Evolutionary conservation across 177 flowering plant species (phyloP), one percentile per base, ranked within the genome.

Genomic region (Vitis hybrid): DNA sequence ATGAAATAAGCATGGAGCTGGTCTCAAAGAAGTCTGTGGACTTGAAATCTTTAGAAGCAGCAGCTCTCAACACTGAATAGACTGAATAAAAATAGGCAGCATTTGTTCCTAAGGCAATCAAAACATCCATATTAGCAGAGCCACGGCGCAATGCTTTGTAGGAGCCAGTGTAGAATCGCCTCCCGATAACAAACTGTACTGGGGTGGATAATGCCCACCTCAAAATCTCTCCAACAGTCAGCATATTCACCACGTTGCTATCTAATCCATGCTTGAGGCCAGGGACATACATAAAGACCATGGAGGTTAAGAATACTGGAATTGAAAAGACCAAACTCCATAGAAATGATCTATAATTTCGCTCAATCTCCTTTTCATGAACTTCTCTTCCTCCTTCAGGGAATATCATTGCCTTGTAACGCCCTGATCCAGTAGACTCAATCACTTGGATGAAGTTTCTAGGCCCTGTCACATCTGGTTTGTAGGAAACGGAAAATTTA

Each of bases 91-190:
- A 92, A 72, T 94, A 92, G 2, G 97, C 96, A 35, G 94, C 89
- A 77, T 89, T 92, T 62, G 98, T 94, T 67, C 97, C 98, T 72
- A 94, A 54, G 1, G 93, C 93, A 69, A 94, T 87, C 80, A 94
- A 70, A 9, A 92, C 98, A 81, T 94, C 98, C 98, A 94, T 94
- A 67, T 92, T 94, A 12, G 97, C 87, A 56, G 94, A 86, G 8
- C 94, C 89, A 69, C 78, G 85, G 32, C 91, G 79, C 59, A 94
- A 62, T 0, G 98, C 90, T 70, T 88, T 88, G 60, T 88, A 91
- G 3, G 97, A 77, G 12, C 97, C 98, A 13, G 78, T 70, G 70
- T 94, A 92, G 79, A 91, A 94, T 56, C 94, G 62, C 11, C 88
- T 62, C 18, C 98, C 98, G 17, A 92, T 88, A 51, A 92, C 72